These are phyloP conservation scores for Cucumis melo DNA, from an alignment of 306 rosid species.

Conservation along the genomic window DNA sequence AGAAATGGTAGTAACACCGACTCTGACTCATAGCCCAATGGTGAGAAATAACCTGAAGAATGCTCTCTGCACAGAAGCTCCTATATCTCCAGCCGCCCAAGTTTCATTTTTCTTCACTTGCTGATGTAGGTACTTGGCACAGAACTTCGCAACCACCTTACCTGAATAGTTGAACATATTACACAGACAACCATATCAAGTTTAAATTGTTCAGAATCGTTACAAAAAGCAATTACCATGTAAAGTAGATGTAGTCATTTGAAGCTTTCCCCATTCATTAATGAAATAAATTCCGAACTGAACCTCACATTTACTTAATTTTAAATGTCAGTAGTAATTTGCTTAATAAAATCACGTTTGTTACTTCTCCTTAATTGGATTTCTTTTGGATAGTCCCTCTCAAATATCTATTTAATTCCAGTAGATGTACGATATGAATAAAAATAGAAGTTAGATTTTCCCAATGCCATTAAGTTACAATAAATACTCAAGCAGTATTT, in stretches of 20 bases:
- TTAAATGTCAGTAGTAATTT: neutral
- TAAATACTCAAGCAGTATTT: neutral
- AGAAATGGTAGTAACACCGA: conserved; percentile 11
- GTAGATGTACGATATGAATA: neutral
- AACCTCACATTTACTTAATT: neutral
- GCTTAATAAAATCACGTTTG: neutral
- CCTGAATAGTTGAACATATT: conserved; percentile 39
- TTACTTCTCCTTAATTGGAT: neutral
- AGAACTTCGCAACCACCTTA: conserved; percentile 94
- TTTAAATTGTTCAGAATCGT: neutral
- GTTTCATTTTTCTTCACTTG: conserved; percentile 72
- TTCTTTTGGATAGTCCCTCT: neutral
- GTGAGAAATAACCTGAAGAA: conserved; percentile 59
- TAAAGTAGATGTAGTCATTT: neutral
- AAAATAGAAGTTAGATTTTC: neutral
- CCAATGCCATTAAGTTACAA: neutral
- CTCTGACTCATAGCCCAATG: conserved; percentile 8
- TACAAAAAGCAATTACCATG: neutral
- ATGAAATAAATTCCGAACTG: neutral
- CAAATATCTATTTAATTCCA: neutral
- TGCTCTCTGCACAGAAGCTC: conserved; percentile 66
- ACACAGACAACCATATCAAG: conserved; percentile 14
- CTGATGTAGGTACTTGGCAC: conserved; percentile 87
- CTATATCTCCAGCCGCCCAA: conserved; percentile 59
- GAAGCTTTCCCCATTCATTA: neutral